Evolutionary conservation across 2,329 filamentous ascomycete species (phyloP).

Genomic region (Cryphonectria radicalis): DNA sequence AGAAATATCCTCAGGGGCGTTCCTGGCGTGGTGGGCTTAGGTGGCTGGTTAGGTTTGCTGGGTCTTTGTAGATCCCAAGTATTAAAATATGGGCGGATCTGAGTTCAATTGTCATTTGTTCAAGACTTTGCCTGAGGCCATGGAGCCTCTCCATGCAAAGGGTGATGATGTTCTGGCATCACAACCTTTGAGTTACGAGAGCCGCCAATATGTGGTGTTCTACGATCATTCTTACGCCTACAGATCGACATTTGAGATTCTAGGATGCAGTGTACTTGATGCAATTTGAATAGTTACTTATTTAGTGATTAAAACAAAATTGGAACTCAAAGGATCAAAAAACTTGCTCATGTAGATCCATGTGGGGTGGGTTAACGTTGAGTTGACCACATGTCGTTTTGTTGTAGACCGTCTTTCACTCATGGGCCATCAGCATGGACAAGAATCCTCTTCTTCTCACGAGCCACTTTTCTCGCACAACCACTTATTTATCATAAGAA

Average conservation of each 20-base stretch:
- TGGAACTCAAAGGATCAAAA: neutral
- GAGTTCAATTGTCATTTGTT: neutral
- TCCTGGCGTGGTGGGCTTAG: constrained; percentile 23
- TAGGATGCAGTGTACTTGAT: neutral
- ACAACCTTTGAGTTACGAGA: neutral
- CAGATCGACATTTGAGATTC: neutral
- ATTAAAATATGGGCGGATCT: neutral
- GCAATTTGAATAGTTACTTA: neutral
- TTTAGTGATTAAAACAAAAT: neutral
- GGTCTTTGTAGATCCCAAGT: neutral
- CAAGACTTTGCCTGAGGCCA: neutral
- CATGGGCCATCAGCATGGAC: no score
- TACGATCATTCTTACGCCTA: no score
- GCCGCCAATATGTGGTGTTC: neutral
- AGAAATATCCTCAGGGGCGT: constrained; percentile 31
- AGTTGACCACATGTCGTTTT: neutral
- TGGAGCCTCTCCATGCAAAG: neutral
- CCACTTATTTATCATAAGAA: no score
- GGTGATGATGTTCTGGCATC: neutral
- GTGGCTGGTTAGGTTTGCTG: constrained; percentile 14
- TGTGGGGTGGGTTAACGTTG: neutral
- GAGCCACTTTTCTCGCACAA: no score
- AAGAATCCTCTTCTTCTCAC: no score
- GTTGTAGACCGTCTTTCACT: no score
- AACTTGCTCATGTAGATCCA: neutral